phyloP scores from a whole-genome alignment of 2,329 filamentous ascomycete genomes.

The Calonectria ilicicola region DNA sequence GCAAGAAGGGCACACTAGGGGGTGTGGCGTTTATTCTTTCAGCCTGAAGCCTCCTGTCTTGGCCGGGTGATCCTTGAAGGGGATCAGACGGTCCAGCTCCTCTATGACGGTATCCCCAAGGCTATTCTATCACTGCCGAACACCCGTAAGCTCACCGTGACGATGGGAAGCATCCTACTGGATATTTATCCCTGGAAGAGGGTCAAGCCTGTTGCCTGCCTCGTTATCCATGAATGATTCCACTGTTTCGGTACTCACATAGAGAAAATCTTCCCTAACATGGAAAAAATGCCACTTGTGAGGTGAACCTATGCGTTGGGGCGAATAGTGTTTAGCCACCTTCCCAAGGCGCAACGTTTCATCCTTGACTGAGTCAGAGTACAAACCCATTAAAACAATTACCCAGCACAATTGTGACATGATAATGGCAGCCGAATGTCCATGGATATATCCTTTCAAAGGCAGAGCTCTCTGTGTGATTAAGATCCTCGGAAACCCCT shows the following conservation, averaged over 20 bases:
- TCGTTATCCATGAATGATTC: conserved; percentile 3
- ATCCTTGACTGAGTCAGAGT: not conserved
- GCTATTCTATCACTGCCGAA: not conserved
- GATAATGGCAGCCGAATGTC: not conserved
- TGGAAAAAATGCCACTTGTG: not conserved
- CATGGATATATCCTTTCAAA: not conserved
- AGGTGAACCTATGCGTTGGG: not conserved
- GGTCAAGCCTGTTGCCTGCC: not conserved
- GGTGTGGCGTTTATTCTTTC: not conserved
- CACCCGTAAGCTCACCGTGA: not conserved
- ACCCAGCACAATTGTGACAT: not conserved
- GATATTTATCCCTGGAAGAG: not conserved
- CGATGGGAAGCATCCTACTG: not conserved
- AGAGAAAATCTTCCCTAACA: not conserved
- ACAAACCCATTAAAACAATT: not conserved
- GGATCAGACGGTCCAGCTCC: not conserved
- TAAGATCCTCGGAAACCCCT: not conserved
- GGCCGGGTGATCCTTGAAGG: not conserved
- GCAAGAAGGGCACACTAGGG: not conserved
- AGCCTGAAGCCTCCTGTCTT: not conserved
- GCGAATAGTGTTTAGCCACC: not conserved
- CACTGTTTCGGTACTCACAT: not conserved
- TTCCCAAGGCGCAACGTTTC: not conserved
- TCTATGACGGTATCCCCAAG: not conserved
- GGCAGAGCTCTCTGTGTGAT: not conserved